A percentile compares a stretch with the other conserved stretches of the same genome.
These are phyloP conservation scores for Phytophthora uliginosa DNA, from an alignment of 352 stramenopile genomes.

Conservation along the genomic window DNA sequence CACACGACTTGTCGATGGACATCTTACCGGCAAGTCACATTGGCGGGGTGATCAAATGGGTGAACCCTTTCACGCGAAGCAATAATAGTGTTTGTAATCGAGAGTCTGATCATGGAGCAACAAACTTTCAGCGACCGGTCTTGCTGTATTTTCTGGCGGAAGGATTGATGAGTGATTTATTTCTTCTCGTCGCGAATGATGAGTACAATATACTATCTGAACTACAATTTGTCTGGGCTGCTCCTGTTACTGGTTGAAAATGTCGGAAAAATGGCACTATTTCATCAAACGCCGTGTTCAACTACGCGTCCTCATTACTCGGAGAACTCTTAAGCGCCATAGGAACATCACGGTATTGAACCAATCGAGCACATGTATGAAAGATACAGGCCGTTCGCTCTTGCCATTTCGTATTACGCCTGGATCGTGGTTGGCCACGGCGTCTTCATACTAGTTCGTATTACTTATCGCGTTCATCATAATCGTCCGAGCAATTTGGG, in stretches of 20 bases:
- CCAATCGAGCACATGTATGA: constrained; percentile 2
- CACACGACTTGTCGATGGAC: neutral
- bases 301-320: constrained; percentile 21
- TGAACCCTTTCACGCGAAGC: constrained; percentile 1
- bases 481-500: constrained; percentile 1
- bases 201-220: constrained; percentile 27
- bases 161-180: constrained; percentile 33
- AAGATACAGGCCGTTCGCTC: neutral
- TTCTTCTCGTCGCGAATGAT: constrained; percentile 26
- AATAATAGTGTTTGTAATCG: constrained; percentile 10
- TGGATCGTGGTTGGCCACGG: constrained; percentile 14
- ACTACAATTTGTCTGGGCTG: constrained; percentile 34
- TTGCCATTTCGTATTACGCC: constrained; percentile 14
- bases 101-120: constrained; percentile 16
- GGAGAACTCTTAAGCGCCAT: constrained; percentile 20
- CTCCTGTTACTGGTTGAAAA: constrained; percentile 27
- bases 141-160: constrained; percentile 31
- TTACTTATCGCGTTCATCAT: constrained; percentile 21
- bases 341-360: neutral
- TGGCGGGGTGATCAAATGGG: constrained; percentile 3
- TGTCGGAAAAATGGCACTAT: neutral
- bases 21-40: neutral
- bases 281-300: constrained; percentile 23
- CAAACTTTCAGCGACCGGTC: constrained; percentile 19
- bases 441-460: constrained; percentile 2